Evolutionary conservation across 2,329 filamentous ascomycete species (phyloP).

Genomic region (Parastagonospora nodorum): DNA sequence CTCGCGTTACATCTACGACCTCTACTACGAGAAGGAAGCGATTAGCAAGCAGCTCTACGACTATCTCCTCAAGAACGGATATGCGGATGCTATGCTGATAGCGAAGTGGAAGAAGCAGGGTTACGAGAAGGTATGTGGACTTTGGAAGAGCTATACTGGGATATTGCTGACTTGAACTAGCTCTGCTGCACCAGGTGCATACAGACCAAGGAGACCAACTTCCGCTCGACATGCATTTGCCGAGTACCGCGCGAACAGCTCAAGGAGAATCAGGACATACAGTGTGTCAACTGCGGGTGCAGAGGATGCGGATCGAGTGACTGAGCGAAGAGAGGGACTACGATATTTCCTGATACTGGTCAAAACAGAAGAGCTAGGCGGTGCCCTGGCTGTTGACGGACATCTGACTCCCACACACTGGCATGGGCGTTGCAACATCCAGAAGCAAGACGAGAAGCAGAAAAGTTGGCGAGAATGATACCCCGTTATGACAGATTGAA

Average conservation of each 20-base stretch:
- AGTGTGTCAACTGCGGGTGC: slow-evolving; percentile 96
- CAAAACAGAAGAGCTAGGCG: too few relatives aligned
- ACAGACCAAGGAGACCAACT: slow-evolving; percentile 99
- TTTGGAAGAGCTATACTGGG: background rate
- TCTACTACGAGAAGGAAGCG: slow-evolving; percentile 97
- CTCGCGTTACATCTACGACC: slow-evolving; percentile 90
- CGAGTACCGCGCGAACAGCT: slow-evolving; percentile 87
- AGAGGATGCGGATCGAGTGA: slow-evolving; percentile 87
- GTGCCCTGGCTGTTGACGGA: too few relatives aligned
- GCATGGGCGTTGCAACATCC: too few relatives aligned
- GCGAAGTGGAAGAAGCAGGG: slow-evolving; percentile 99
- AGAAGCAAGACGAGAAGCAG: background rate
- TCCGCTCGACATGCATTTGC: slow-evolving; percentile 96
- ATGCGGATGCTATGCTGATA: slow-evolving; percentile 93
- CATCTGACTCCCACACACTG: too few relatives aligned
- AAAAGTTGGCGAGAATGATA: background rate
- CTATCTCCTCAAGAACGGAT: slow-evolving; percentile 94
- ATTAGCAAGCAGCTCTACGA: slow-evolving; percentile 93
- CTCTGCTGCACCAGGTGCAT: slow-evolving; percentile 94
- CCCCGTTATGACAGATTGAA: background rate
- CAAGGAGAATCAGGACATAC: slow-evolving; percentile 86
- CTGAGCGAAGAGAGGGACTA: slow-evolving; percentile 48
- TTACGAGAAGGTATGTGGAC: slow-evolving; percentile 81
- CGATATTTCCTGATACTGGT: background rate
- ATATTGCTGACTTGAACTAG: slow-evolving; percentile 51